Evolutionary conservation across 352 stramenopile species (phyloP), one percentile per base, ranked within the genome.

Genomic region (Phytophthora pisi): DNA sequence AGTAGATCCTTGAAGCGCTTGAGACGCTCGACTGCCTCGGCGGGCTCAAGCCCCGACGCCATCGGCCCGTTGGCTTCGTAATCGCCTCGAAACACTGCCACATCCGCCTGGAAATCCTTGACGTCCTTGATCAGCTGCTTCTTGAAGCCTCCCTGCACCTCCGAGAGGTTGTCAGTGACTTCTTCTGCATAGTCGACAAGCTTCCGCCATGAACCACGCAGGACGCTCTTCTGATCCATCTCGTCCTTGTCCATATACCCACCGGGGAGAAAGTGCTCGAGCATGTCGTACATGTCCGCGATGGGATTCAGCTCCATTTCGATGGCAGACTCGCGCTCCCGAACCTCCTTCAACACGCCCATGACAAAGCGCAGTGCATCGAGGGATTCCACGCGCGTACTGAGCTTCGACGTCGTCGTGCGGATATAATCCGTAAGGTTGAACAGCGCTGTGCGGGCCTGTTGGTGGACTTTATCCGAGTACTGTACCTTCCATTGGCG

Each of bases 291-390:
- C 89, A 97, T 96, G 65, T 96, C 89, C 0, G 86, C 77, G 40
- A 97, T 96, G 4, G 90, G 90, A 43, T 88, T 89, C 40, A 97
- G 89, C 52, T 97, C 88, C 86, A 96, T 95, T 66, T 97, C 88
- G 52, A 97, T 97, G 13, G 82, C 81, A 1, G 84, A 95, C 57
- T 97, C 90, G 0, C 88, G 78, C 61, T 97, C 90, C 13, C 90
- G 76, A 4, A 97, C 77, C 57, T 97, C 90, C 45, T 89, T 89
- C 11, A 97, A 65, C 3, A 96, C 78, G 4, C 77, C 73, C 90
- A 97, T 97, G 13, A 97, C 83, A 54, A 89, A 93, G 2, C 85
- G 79, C 9, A 96, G 72, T 10, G 86, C 73, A 45, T 95, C 87
- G 5, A 96, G 68, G 30, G 84, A 89, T 1, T 94, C 80, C 11